phyloP scores from a whole-genome alignment of 768 basidiomycete genomes.

The Amanita rimosa region DNA sequence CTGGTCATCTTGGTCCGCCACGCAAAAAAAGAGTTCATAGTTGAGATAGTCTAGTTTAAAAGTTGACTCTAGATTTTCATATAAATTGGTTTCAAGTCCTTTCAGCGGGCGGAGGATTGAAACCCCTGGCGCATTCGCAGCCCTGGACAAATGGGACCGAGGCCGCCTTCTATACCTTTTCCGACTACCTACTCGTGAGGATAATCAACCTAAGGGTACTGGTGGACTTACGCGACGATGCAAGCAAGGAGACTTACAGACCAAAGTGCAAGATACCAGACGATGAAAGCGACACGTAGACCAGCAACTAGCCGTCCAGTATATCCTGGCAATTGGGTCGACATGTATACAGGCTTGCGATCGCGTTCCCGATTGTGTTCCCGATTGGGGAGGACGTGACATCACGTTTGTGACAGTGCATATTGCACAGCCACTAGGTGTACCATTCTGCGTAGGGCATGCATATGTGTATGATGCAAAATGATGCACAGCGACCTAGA shows the following conservation, averaged over 20 bases:
- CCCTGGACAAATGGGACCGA: conserved; percentile 44
- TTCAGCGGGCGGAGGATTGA: conserved; percentile 91
- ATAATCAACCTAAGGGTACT: neutral
- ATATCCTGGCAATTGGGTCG: neutral
- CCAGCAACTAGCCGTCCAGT: neutral
- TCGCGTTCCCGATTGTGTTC: no score
- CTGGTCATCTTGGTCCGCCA: conserved; percentile 83
- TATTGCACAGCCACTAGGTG: no score
- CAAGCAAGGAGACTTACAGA: conserved; percentile 57
- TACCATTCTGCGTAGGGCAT: no score
- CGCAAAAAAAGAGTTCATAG: conserved; percentile 84
- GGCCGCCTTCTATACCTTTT: conserved; percentile 63
- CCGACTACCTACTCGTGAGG: conserved; percentile 34
- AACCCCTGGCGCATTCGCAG: conserved; percentile 63
- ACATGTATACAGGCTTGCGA: neutral
- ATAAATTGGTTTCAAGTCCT: conserved; percentile 91
- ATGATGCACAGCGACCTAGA: no score
- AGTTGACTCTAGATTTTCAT: conserved; percentile 90
- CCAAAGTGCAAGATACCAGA: conserved; percentile 60
- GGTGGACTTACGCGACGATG: conserved; percentile 47
- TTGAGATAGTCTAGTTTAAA: conserved; percentile 88
- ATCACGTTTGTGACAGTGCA: no score
- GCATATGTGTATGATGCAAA: no score
- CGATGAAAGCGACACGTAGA: conserved; percentile 23
- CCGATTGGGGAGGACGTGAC: no score